Conservation (phyloP, 2,329 filamentous ascomycete species). For the Cordyceps farinosa region DNA sequence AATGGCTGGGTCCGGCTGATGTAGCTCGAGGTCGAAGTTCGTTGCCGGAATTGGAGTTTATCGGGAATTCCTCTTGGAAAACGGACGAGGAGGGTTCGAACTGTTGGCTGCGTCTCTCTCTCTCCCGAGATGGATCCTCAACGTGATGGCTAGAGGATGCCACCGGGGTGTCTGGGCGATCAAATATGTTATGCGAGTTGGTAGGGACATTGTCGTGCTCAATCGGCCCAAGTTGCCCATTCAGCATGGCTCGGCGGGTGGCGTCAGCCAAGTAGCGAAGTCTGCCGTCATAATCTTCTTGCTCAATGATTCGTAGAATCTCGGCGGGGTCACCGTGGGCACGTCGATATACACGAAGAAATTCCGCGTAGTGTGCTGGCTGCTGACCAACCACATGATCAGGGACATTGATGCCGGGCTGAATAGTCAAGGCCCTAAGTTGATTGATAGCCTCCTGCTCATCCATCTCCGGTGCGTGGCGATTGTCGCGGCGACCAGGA, state of each 20-base stretch:
- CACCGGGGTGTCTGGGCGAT: conserved; percentile 17
- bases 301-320: conserved; percentile 58
- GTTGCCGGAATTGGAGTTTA: conserved; percentile 16
- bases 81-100: background rate
- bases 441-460: conserved; percentile 8
- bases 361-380: conserved; percentile 31
- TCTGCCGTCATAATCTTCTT: conserved; percentile 56
- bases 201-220: background rate
- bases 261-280: conserved; percentile 58
- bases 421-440: background rate
- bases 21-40: conserved; percentile 46
- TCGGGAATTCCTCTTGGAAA: background rate
- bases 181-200: conserved; percentile 14
- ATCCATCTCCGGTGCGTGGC: background rate
- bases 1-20: conserved; percentile 52
- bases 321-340: conserved; percentile 57
- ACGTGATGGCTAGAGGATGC: background rate
- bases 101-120: background rate
- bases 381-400: conserved; percentile 18
- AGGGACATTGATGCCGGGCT: background rate
- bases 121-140: background rate
- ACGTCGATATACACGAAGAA: conserved; percentile 54
- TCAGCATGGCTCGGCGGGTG: conserved; percentile 33
- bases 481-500: background rate
- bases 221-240: background rate